A percentile compares a stretch with the other conserved stretches of the same genome.
phyloP scores from a whole-genome alignment of 352 stramenopile species.

The Pythium rhizo-oryzae region DNA sequence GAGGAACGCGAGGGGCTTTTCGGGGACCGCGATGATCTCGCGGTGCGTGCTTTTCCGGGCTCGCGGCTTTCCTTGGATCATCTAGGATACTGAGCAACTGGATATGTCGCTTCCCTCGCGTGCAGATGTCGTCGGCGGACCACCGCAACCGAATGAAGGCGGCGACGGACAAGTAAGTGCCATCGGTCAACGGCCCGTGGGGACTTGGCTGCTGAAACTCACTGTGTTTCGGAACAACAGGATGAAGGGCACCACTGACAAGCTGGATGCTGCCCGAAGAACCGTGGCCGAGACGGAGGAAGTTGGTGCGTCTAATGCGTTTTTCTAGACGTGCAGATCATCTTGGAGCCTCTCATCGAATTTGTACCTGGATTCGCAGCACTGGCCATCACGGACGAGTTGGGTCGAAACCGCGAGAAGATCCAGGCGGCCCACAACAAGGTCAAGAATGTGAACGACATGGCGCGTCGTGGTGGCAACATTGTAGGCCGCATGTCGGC shows the following conservation, averaged over 20 bases:
- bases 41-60: conserved; percentile 33
- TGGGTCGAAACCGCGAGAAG: conserved; percentile 85
- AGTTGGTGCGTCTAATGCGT: conserved; percentile 52
- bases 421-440: conserved; percentile 83
- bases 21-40: conserved; percentile 70
- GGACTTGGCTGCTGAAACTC: not conserved
- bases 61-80: too few relatives aligned
- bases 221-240: conserved; percentile 30
- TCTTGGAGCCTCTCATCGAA: too few relatives aligned
- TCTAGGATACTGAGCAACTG: not conserved
- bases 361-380: too few relatives aligned
- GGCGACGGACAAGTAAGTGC: conserved; percentile 77
- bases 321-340: too few relatives aligned
- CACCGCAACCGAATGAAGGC: conserved; percentile 79
- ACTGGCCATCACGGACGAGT: conserved; percentile 81
- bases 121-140: conserved; percentile 61
- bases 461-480: conserved; percentile 77
- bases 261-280: conserved; percentile 74
- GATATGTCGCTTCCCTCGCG: not conserved
- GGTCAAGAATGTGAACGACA: conserved; percentile 86
- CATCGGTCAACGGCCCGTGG: too few relatives aligned
- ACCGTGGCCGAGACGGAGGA: conserved; percentile 87
- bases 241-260: conserved; percentile 86
- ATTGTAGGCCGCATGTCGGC: conserved; percentile 87
- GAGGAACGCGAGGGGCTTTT: conserved; percentile 86